These are phyloP conservation scores for Ophiostoma ulmi DNA, from an alignment of 2,329 filamentous ascomycete genomes.

Conservation along the genomic window DNA sequence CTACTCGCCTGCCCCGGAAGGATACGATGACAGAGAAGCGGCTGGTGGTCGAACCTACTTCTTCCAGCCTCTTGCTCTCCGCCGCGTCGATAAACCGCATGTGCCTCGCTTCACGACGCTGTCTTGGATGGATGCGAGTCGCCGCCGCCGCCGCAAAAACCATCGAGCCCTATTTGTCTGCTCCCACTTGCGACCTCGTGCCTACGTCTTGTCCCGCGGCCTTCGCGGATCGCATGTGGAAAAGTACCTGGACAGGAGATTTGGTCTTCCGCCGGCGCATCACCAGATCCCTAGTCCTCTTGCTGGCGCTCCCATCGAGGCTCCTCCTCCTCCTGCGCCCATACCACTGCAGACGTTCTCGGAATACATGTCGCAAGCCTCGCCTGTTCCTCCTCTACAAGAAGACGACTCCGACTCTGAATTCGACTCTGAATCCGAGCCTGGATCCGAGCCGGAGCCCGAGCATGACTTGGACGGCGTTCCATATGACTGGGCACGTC, in stretches of 20 bases:
- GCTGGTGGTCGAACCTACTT: conserved; percentile 2
- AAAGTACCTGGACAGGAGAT: neutral
- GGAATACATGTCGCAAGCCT: neutral
- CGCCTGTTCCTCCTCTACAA: neutral
- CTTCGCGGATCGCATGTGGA: neutral
- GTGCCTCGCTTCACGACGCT: neutral
- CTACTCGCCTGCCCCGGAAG: neutral
- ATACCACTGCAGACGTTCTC: neutral
- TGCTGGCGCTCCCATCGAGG: neutral
- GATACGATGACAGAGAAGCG: neutral
- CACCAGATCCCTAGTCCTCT: neutral
- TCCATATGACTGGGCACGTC: neutral
- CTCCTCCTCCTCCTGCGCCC: neutral
- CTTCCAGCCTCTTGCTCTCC: neutral
- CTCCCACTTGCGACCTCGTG: neutral
- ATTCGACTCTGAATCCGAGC: neutral
- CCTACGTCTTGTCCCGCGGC: neutral
- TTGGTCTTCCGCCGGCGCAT: neutral
- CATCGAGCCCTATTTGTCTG: neutral
- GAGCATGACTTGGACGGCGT: neutral
- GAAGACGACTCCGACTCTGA: neutral
- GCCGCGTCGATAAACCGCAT: neutral
- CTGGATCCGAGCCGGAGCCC: neutral
- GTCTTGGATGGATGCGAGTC: neutral
- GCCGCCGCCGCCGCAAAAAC: neutral